Evolutionary conservation across 2,329 filamentous ascomycete genomes (phyloP).

Genomic region (Apiospora kogelbergensis): DNA sequence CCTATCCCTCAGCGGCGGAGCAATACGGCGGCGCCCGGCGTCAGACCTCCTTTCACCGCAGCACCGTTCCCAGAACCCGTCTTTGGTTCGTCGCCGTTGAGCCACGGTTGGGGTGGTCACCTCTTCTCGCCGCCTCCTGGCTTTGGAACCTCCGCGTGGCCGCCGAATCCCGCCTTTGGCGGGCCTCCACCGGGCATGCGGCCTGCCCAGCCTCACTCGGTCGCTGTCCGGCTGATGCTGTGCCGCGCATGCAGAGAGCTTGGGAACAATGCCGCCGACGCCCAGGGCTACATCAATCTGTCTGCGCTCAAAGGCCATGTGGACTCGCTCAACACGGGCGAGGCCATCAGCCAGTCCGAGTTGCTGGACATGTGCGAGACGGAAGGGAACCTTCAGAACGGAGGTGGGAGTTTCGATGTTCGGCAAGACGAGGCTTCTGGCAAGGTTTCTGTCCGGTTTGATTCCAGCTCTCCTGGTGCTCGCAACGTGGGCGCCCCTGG

Average conservation of each 20-base stretch:
- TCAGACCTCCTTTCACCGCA: constrained; percentile 42
- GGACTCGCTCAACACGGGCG: constrained; percentile 50
- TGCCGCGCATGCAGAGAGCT: constrained; percentile 75
- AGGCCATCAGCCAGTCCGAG: constrained; percentile 58
- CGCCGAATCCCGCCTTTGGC: constrained; percentile 31
- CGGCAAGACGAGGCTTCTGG: constrained; percentile 47
- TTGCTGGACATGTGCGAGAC: constrained; percentile 86
- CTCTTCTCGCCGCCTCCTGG: constrained; percentile 45
- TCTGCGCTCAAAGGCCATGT: constrained; percentile 65
- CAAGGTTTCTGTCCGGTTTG: constrained; percentile 51
- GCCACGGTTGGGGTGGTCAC: constrained; percentile 39
- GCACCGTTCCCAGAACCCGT: constrained; percentile 41
- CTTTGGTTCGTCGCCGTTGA: constrained; percentile 31
- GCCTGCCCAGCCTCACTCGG: constrained; percentile 61
- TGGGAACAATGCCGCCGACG: constrained; percentile 40
- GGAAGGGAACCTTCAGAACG: constrained; percentile 81
- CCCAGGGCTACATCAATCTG: constrained; percentile 70
- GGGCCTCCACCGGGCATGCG: constrained; percentile 31
- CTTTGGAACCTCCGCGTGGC: constrained; percentile 41
- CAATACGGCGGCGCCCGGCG: constrained; percentile 54
- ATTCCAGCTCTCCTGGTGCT: constrained; percentile 47
- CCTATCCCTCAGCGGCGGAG: constrained; percentile 42
- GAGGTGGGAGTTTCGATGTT: constrained; percentile 83
- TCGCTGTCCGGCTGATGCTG: constrained; percentile 70
- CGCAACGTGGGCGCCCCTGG: constrained; percentile 58